These are phyloP conservation scores for Wallemia ichthyophaga DNA, from an alignment of 1,284 basidiomycete species.

Conservation along the genomic window DNA sequence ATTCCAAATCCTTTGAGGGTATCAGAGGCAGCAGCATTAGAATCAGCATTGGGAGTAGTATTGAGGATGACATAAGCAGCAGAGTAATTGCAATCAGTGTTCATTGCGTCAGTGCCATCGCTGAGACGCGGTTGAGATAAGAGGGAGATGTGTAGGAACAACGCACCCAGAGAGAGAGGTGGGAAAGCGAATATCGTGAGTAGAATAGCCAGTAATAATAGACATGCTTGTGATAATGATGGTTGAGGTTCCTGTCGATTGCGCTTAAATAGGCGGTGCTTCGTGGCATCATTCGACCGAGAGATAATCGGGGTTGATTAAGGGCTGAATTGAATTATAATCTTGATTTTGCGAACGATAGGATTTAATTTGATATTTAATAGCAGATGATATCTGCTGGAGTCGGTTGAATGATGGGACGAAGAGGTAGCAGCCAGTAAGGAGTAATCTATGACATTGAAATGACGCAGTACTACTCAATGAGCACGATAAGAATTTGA, in stretches of 20 bases:
- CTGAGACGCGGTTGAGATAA: constrained; percentile 19
- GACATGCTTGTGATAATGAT: neutral
- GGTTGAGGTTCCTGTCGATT: neutral
- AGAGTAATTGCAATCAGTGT: constrained; percentile 80
- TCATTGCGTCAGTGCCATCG: constrained; percentile 76
- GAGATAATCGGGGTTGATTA: no score
- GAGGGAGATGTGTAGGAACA: constrained; percentile 4
- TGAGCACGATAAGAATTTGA: no score
- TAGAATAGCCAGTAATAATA: neutral
- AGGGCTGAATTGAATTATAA: no score
- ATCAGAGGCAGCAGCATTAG: no score
- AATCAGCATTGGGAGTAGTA: no score
- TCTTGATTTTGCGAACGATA: no score
- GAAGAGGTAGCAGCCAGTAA: no score
- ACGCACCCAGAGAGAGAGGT: constrained; percentile 3
- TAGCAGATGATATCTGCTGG: no score
- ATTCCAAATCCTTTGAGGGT: constrained; percentile 59
- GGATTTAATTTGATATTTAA: no score
- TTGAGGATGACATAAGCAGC: constrained; percentile 59
- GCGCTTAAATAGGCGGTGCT: neutral
- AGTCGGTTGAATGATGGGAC: no score
- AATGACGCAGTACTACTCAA: no score
- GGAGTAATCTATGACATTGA: no score
- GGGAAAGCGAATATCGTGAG: constrained; percentile 7
- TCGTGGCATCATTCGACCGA: neutral